Conservation (phyloP, 2,329 filamentous ascomycete species). For the Pleurostoma richardsiae region DNA sequence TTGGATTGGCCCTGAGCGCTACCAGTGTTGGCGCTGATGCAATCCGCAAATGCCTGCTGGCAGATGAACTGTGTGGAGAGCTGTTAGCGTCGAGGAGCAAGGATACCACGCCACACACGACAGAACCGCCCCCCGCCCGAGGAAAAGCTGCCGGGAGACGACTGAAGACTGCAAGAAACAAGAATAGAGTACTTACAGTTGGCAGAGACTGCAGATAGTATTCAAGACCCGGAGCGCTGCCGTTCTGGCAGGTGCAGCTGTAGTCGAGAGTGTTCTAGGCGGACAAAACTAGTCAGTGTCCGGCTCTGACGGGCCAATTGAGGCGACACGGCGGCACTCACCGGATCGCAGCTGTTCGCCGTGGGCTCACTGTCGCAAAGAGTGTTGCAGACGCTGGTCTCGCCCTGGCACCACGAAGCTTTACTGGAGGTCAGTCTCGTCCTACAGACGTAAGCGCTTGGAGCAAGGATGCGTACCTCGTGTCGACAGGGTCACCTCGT, state of each 20-base stretch:
- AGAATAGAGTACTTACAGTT: constrained; percentile 20
- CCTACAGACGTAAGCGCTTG: not conserved
- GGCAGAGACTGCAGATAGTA: constrained; percentile 49
- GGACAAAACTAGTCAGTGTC: too few species aligned
- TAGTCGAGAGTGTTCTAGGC: constrained; percentile 37
- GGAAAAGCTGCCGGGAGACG: not conserved
- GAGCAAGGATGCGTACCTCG: constrained; percentile 29
- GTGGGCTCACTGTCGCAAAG: constrained; percentile 36
- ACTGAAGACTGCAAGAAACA: not conserved
- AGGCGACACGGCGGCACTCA: constrained; percentile 23
- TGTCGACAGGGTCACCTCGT: constrained; percentile 20
- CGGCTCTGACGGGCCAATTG: too few species aligned
- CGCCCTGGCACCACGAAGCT: constrained; percentile 47
- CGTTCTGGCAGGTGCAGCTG: constrained; percentile 45
- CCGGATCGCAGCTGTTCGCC: constrained; percentile 39
- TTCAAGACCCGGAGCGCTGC: constrained; percentile 43
- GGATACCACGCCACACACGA: too few species aligned
- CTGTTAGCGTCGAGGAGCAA: constrained; percentile 9
- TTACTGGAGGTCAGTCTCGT: constrained; percentile 12
- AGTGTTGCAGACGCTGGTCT: constrained; percentile 43
- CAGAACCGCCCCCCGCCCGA: not conserved
- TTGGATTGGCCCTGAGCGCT: constrained; percentile 36
- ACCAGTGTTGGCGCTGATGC: constrained; percentile 36
- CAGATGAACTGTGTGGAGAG: constrained; percentile 40
- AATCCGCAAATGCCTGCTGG: constrained; percentile 39